A percentile compares a stretch with the other conserved stretches of the same genome.
Conservation (phyloP, 2,329 filamentous ascomycete genomes). For the Colletotrichum chlorophyti region DNA sequence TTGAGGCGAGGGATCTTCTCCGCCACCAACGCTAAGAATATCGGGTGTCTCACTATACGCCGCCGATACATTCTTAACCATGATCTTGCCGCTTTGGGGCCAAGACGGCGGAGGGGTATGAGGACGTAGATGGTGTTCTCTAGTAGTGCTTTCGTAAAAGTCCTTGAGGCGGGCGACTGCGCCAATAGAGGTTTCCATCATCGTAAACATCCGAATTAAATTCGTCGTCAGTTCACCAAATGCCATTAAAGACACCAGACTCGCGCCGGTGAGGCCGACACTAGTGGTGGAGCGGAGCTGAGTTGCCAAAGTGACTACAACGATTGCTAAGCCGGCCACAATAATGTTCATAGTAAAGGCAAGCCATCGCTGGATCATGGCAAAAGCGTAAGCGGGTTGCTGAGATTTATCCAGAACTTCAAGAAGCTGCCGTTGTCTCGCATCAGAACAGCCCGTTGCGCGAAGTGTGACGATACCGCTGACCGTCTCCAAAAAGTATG, state of each 20-base stretch:
- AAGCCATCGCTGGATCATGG: slow-evolving; percentile 64
- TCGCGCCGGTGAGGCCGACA: slow-evolving; percentile 33
- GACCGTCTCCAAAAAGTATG: slow-evolving; percentile 53
- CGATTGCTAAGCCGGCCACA: slow-evolving; percentile 51
- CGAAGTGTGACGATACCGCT: slow-evolving; percentile 56
- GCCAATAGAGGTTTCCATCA: slow-evolving; percentile 37
- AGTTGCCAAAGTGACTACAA: slow-evolving; percentile 54
- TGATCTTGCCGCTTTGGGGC: slow-evolving; percentile 39
- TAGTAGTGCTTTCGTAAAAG: slow-evolving; percentile 38
- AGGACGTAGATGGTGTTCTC: too few species aligned
- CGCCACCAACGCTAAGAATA: neutral
- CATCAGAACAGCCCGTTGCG: slow-evolving; percentile 59
- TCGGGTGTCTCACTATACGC: slow-evolving; percentile 33
- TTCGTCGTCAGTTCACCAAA: too few species aligned
- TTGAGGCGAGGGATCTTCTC: too few species aligned
- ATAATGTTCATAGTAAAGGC: slow-evolving; percentile 57
- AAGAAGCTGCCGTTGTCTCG: slow-evolving; percentile 50
- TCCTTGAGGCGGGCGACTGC: slow-evolving; percentile 36
- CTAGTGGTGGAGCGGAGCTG: slow-evolving; percentile 24
- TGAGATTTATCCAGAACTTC: slow-evolving; percentile 60
- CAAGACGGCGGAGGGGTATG: too few species aligned
- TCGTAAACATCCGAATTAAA: too few species aligned
- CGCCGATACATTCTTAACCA: slow-evolving; percentile 40
- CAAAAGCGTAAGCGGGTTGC: slow-evolving; percentile 63
- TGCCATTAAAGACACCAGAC: too few species aligned